Base-by-base conservation (phyloP, 2,329 filamentous ascomycete genomes). In the Pseudocercospora fijiensis region DNA sequence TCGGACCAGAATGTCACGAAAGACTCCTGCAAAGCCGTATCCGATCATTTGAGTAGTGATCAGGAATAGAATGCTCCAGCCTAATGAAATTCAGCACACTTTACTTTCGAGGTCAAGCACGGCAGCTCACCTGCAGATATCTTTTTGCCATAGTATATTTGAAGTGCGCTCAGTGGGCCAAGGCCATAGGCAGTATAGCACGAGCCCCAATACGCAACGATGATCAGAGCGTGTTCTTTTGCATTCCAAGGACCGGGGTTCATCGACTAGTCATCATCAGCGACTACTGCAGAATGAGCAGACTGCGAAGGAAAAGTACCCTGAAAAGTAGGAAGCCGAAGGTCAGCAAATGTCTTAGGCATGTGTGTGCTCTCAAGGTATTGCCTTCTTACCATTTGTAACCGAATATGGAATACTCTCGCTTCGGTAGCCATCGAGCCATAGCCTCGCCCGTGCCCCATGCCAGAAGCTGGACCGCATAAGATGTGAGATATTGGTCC, bases 1-100 rank as follows among this genome's bases (percentile, higher is more conserved):
- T 24, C 90, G 86, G 37, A 96, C 91, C 5, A 96, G 82, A 73
- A 92, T 94, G 55, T 90, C 86, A 62, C 91, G 83, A 1, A 90
- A 90, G 55, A 96, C 81, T 2, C 49, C 49, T 30, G 91, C 91
- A 74, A 96, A 92, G 3, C 91, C 87, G 75, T 95, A 96, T 13
- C 91, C 91, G 45, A 96, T 58, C 61, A 66, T 43, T 20, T 61
- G 58, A 16, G 64, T 53, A 8, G 61, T 65, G 27, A 68, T 30
- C 24, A 68, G 37, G 49, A 64, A 66, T 3, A 68, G 37, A 22
- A 66, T 66, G 20, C 49, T 57, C 66, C 64, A 65, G 11, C 55
- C 49, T 56, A 20, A 20, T 52, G 43, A 2, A 8, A n/a, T n/a
- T 37, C 18, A 9, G 30, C 16, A 18, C 22, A 24, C 3, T 16